Conservation (phyloP, 2,329 filamentous ascomycete genomes). For the Pseudocercospora eumusae region DNA sequence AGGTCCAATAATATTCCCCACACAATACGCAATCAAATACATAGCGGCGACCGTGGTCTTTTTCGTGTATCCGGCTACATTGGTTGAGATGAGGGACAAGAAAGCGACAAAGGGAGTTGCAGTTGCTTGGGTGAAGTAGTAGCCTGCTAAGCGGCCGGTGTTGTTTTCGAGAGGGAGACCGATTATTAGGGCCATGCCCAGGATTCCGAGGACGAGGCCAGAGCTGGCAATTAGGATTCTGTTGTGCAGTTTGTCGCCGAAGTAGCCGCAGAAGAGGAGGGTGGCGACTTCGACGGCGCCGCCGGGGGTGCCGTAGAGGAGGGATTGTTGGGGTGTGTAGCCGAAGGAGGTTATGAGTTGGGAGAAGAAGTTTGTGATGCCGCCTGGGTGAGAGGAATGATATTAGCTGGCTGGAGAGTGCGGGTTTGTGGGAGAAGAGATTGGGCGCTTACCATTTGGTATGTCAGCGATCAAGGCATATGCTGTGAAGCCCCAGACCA, state of each 20-base stretch:
- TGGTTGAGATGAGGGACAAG: slow-evolving; percentile 63
- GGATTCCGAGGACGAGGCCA: slow-evolving; percentile 56
- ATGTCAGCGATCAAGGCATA: slow-evolving; percentile 60
- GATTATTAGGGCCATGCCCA: slow-evolving; percentile 66
- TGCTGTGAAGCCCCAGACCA: slow-evolving; percentile 63
- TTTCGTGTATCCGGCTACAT: slow-evolving; percentile 61
- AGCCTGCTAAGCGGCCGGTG: slow-evolving; percentile 61
- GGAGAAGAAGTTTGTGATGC: slow-evolving; percentile 63
- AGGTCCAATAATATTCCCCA: slow-evolving; percentile 46
- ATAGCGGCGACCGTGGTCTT: slow-evolving; percentile 60
- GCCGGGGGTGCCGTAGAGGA: slow-evolving; percentile 66
- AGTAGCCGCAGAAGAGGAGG: slow-evolving; percentile 57
- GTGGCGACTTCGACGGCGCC: slow-evolving; percentile 65
- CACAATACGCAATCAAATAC: slow-evolving; percentile 55
- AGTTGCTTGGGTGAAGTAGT: slow-evolving; percentile 64
- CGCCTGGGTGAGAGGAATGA: slow-evolving; percentile 38
- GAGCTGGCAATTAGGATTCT: slow-evolving; percentile 58
- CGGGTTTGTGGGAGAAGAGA: neutral
- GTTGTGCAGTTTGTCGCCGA: slow-evolving; percentile 59
- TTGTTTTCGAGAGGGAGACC: slow-evolving; percentile 61
- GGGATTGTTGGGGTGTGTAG: slow-evolving; percentile 62
- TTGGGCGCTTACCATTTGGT: slow-evolving; percentile 50
- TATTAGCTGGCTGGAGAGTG: slow-evolving; percentile 5
- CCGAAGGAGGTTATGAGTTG: slow-evolving; percentile 65
- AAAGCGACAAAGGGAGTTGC: slow-evolving; percentile 65